Conservation (phyloP, 169 alveolate species). For the Plasmodium coatneyi region DNA sequence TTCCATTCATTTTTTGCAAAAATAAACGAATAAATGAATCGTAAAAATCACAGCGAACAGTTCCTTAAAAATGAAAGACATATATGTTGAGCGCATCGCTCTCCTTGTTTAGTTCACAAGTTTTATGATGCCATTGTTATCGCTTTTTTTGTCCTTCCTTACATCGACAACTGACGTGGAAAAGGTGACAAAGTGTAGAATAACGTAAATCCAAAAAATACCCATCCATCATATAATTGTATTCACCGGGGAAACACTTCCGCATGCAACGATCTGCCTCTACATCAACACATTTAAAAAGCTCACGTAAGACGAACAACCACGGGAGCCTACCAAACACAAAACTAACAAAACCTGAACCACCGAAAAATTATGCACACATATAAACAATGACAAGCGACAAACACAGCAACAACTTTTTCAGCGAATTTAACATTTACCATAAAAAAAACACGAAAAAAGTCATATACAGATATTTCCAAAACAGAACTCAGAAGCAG, state of each 20-base stretch:
- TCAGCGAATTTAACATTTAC: slow-evolving; percentile 73
- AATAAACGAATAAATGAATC: background rate
- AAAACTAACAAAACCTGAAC: background rate
- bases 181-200: background rate
- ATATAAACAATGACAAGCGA: slow-evolving; percentile 63
- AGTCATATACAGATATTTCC: slow-evolving; percentile 72
- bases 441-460: slow-evolving; percentile 73
- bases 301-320: background rate
- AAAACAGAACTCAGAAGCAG: slow-evolving; percentile 73
- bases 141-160: background rate
- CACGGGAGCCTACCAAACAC: background rate
- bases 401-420: slow-evolving; percentile 68
- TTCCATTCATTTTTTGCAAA: background rate
- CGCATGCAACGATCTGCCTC: background rate
- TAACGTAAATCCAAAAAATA: background rate
- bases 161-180: background rate
- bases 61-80: background rate
- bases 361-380: background rate
- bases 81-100: background rate
- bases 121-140: background rate
- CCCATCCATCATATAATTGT: background rate
- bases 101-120: background rate
- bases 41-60: background rate
- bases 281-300: background rate
- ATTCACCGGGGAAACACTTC: background rate